Evolutionary conservation across 1,284 basidiomycete genomes (phyloP), one percentile per base, ranked within the genome.

Genomic region (Trametes sp.): DNA sequence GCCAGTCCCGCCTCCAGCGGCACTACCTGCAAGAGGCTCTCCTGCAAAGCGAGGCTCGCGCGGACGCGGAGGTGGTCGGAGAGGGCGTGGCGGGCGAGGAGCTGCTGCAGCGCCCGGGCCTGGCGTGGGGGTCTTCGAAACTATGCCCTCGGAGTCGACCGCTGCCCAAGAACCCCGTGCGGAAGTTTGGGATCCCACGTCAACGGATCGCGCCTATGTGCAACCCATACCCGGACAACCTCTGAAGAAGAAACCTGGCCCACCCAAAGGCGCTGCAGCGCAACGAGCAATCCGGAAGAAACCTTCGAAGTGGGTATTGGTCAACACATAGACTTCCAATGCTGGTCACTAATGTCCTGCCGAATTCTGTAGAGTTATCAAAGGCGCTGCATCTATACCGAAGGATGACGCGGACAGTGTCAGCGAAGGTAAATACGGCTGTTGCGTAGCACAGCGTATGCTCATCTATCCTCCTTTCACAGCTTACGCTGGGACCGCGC

Each of bases 221-320:
- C 59, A 54, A 21, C 35, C 59, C 13, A 49, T 60, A 13, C 46
- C 59, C 16, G 59, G 52, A 4, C 21, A 42, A 24, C 11, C 66
- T 67, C 71, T 72, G 23, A 82, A 74, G 71, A 81, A 80, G 71
- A 82, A 76, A 67, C 74, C 74, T 1, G 69, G 77, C 11, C 71
- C 80, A 9, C 61, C 68, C 4, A 63, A 82, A 73, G 72, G 69
- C n/a, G 67, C 71, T 5, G 68, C 75, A n/a, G 65, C 72, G 11
- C 69, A 76, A 53, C 77, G 79, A 23, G 70, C 74, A 4, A 77
- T 76, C 64, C 72, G 71, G 57, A 83, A 81, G 69, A 72, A 75
- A 48, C 70, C 72, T 4, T 65, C 78, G 50, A 84, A 82, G 80
- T 82, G 72, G 48, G 74, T 74, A 19, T 49, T 26, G 26, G 36